Evolutionary conservation across 495 filamentous ascomycete species (phyloP).

Genomic region (Neurospora discreta): DNA sequence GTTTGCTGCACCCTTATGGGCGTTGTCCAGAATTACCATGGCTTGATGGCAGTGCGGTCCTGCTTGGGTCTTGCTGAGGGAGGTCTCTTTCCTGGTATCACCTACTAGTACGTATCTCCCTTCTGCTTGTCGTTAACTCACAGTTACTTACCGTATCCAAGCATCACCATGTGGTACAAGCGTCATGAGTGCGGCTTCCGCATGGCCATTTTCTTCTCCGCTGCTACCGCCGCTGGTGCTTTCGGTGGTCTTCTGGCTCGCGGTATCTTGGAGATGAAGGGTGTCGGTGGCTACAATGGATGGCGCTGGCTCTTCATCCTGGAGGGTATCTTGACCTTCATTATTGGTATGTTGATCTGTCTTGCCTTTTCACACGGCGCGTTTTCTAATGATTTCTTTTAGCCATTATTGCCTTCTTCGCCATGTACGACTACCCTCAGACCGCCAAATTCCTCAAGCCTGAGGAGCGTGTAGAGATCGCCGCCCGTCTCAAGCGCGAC

Average conservation of each 20-base stretch:
- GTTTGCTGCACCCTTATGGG: conserved; percentile 59
- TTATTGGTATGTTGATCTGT: conserved; percentile 40
- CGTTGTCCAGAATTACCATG: conserved; percentile 56
- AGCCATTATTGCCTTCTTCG: conserved; percentile 55
- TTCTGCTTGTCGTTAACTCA: neutral
- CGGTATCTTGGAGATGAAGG: conserved; percentile 56
- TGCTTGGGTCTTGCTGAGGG: conserved; percentile 70
- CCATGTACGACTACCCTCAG: conserved; percentile 71
- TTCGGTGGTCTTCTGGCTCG: conserved; percentile 69
- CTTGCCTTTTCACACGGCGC: neutral
- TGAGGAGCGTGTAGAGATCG: conserved; percentile 55
- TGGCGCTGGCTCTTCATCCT: conserved; percentile 73
- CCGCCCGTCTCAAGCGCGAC: conserved; percentile 54
- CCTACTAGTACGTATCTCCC: conserved; percentile 40
- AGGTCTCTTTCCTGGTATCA: conserved; percentile 71
- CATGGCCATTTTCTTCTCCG: conserved; percentile 75
- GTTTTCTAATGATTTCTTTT: neutral
- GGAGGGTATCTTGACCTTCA: conserved; percentile 57
- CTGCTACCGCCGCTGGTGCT: conserved; percentile 64
- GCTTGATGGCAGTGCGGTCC: conserved; percentile 59
- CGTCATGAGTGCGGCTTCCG: conserved; percentile 50
- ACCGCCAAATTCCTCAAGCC: conserved; percentile 60
- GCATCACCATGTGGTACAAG: conserved; percentile 64
- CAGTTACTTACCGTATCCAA: conserved; percentile 1
- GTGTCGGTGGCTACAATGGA: conserved; percentile 48